Evolutionary conservation across 2,329 filamentous ascomycete species (phyloP).

Genomic region (Ophiostoma montium): DNA sequence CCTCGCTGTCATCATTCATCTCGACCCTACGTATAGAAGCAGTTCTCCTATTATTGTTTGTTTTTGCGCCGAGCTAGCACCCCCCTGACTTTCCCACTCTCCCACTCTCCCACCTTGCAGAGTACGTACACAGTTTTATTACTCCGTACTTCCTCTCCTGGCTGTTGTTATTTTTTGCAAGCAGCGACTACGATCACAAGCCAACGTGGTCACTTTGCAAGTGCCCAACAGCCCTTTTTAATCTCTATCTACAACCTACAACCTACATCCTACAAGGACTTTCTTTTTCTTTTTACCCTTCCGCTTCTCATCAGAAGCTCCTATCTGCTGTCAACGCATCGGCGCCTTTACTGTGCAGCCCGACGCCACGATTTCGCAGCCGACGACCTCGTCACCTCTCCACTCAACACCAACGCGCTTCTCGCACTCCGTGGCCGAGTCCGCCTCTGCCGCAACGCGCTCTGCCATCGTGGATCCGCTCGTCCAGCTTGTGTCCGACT

Average conservation of each 20-base stretch:
- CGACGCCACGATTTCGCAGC: slow-evolving; percentile 5
- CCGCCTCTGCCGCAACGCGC: slow-evolving; percentile 38
- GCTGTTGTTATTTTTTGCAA: neutral
- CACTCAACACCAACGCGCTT: slow-evolving; percentile 13
- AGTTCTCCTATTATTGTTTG: neutral
- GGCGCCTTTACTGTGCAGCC: neutral
- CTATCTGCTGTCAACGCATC: neutral
- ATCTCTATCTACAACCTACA: too few relatives aligned
- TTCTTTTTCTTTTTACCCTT: too few relatives aligned
- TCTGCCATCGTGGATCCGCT: slow-evolving; percentile 44
- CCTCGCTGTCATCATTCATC: neutral
- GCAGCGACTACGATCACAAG: slow-evolving; percentile 6
- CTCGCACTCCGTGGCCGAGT: slow-evolving; percentile 41
- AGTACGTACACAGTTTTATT: neutral
- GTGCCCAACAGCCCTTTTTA: neutral
- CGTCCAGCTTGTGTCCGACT: slow-evolving; percentile 24
- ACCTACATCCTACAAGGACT: too few relatives aligned
- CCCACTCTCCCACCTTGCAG: neutral
- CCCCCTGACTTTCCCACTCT: neutral
- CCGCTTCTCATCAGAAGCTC: neutral
- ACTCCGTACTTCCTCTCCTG: neutral
- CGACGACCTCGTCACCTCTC: slow-evolving; percentile 5
- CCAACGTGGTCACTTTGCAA: neutral
- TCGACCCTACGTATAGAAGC: neutral
- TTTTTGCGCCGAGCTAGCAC: neutral